Evolutionary conservation across 495 filamentous ascomycete species (phyloP).

Genomic region (Trichocladium antarcticum): DNA sequence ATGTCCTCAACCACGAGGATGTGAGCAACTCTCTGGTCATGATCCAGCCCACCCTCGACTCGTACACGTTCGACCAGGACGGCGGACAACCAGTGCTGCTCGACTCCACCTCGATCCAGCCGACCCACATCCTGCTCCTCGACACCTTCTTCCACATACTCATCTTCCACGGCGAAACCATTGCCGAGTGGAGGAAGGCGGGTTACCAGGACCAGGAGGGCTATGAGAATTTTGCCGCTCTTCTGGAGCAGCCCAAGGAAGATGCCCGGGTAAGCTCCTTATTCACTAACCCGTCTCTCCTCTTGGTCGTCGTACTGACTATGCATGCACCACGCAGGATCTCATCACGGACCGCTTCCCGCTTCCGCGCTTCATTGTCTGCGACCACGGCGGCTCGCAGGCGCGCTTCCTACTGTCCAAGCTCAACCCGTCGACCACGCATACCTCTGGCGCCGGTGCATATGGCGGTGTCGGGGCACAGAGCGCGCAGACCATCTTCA

Average conservation of each 20-base stretch:
- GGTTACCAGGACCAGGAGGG: slow-evolving; percentile 98
- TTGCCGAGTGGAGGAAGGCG: slow-evolving; percentile 96
- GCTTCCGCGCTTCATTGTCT: slow-evolving; percentile 95
- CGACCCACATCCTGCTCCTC: slow-evolving; percentile 84
- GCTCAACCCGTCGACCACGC: slow-evolving; percentile 96
- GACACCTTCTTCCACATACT: slow-evolving; percentile 99
- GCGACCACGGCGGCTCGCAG: slow-evolving; percentile 95
- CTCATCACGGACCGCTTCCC: slow-evolving; percentile 96
- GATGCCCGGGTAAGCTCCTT: slow-evolving; percentile 68
- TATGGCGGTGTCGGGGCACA: slow-evolving; percentile 79
- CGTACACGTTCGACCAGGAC: slow-evolving; percentile 92
- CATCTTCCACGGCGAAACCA: slow-evolving; percentile 96
- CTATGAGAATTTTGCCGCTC: slow-evolving; percentile 86
- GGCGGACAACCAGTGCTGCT: slow-evolving; percentile 82
- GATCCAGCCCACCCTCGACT: slow-evolving; percentile 97
- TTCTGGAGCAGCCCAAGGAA: slow-evolving; percentile 93
- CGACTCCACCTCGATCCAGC: slow-evolving; percentile 92
- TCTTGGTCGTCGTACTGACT: not conserved
- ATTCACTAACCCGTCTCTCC: not conserved
- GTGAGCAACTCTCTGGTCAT: slow-evolving; percentile 94
- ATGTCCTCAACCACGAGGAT: slow-evolving; percentile 95
- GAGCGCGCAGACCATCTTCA: slow-evolving; percentile 97
- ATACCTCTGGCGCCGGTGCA: slow-evolving; percentile 65
- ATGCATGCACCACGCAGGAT: slow-evolving; percentile 46
- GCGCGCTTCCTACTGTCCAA: slow-evolving; percentile 96